Evolutionary conservation across 108 stramenopile genomes (phyloP).

Genomic region (Bacterosira constricta): DNA sequence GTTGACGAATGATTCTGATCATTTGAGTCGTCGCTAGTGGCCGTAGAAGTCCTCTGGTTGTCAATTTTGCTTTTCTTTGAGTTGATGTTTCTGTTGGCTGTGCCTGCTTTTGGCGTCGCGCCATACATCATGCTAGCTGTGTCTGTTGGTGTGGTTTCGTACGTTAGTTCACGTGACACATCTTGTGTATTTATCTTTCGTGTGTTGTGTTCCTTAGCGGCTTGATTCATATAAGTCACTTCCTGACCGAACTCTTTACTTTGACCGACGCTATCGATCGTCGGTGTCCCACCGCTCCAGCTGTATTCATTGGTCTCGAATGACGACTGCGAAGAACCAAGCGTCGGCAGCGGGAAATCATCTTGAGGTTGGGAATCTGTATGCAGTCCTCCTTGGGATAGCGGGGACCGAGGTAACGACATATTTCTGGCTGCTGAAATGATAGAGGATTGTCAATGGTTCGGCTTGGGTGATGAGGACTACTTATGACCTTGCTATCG

Average conservation of each 20-base stretch:
- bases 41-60: neutral
- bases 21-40: neutral
- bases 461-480: no score
- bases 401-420: neutral
- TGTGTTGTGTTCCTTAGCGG: neutral
- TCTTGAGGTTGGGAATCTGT: neutral
- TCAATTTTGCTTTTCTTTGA: neutral
- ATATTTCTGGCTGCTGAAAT: no score
- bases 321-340: neutral
- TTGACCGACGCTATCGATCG: neutral
- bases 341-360: neutral
- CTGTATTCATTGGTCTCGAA: neutral
- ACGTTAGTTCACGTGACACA: neutral
- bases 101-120: neutral
- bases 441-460: no score
- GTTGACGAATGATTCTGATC: conserved; percentile 1
- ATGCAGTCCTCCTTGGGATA: neutral
- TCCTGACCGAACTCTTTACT: neutral
- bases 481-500: no score
- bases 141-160: neutral
- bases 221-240: neutral
- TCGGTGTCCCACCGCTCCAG: neutral
- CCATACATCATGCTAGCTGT: neutral
- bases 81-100: neutral
- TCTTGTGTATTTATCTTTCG: neutral